Base-by-base conservation (phyloP, 1,139 yeast species). In the Debaryomyces robertsiae region DNA sequence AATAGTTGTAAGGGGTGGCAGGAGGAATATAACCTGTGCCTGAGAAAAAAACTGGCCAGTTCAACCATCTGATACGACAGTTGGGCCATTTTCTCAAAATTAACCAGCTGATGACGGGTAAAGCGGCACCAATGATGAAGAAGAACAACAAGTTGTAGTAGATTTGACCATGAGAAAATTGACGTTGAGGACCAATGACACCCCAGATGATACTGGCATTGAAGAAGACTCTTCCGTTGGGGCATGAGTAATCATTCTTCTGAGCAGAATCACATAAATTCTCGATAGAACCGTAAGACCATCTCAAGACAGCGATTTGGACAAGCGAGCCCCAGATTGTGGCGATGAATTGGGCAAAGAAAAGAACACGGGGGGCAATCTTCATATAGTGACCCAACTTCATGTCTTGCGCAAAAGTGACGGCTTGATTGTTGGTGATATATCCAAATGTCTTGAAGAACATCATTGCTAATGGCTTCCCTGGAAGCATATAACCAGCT, bases 131-230 rank as follows among this genome's bases (percentile, higher is more conserved):
- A 43, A 79, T 70, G 44, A 79, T 62, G 72, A 81, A 81, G 45
- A 78, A 70, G 63, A 64, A 77, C 51, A 67, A 64, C 55, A 77
- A 58, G 25, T 65, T 54, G 27, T 82, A 82, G 49, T 78, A 77
- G 14, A 76, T 52, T 1, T 70, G 72, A 44, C 61, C 61, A 7
- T 33, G 36, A 4, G 30, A 33, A 47, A 77, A 77, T 38, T 69
- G 73, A 46, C 74, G 67, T 48, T 67, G 61, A 1, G 85, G 83
- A 2, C 85, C 86, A 48, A 81, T 75, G 9, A 77, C 77, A 42
- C 87, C 86, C 86, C 85, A 81, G 25, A 78, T 61, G 13, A 81
- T 69, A 1, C 83, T 73, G 1, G 84, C 80, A 38, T 70, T 68
- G 61, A 67, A 81, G 55, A 73, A 79, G 1, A 73, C 74, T 23